Conservation (phyloP, 371 early-diverging fungal species). For the Funneliformis caledonium region DNA sequence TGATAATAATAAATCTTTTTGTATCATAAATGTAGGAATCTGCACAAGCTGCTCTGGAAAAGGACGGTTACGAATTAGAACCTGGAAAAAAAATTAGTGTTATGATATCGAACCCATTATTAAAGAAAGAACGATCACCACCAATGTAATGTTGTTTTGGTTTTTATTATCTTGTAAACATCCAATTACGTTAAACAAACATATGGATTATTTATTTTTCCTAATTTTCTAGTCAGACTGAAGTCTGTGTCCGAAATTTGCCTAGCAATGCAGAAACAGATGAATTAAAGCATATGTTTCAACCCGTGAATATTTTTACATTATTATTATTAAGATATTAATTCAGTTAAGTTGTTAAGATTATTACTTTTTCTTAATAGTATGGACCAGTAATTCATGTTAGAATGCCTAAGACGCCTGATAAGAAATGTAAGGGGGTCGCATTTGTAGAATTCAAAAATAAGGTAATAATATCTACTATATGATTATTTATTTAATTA, state of each 20-base stretch:
- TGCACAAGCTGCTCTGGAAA: constrained; percentile 30
- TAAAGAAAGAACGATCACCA: constrained; percentile 22
- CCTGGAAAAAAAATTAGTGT: constrained; percentile 20
- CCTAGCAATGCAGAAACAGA: neutral
- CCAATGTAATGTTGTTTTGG: constrained; percentile 10
- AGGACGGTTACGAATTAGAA: constrained; percentile 7
- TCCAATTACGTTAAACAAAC: neutral
- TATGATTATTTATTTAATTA: neutral
- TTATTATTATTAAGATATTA: neutral
- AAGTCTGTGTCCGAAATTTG: constrained; percentile 26
- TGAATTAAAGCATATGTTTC: neutral
- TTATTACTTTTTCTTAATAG: constrained; percentile 13
- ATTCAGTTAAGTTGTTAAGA: neutral
- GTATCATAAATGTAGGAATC: constrained; percentile 6
- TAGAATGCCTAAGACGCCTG: constrained; percentile 11
- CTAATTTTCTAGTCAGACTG: constrained; percentile 3
- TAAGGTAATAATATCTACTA: neutral
- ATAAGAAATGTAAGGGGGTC: constrained; percentile 22
- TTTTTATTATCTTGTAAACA: neutral
- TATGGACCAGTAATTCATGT: constrained; percentile 10
- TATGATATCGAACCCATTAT: constrained; percentile 26
- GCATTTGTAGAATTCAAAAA: constrained; percentile 32
- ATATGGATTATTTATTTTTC: neutral
- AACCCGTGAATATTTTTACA: neutral
- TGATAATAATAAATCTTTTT: constrained; percentile 6